These are phyloP conservation scores for Chlamydomonas sp. DNA, from an alignment of 139 green algal species.

Conservation along the genomic window DNA sequence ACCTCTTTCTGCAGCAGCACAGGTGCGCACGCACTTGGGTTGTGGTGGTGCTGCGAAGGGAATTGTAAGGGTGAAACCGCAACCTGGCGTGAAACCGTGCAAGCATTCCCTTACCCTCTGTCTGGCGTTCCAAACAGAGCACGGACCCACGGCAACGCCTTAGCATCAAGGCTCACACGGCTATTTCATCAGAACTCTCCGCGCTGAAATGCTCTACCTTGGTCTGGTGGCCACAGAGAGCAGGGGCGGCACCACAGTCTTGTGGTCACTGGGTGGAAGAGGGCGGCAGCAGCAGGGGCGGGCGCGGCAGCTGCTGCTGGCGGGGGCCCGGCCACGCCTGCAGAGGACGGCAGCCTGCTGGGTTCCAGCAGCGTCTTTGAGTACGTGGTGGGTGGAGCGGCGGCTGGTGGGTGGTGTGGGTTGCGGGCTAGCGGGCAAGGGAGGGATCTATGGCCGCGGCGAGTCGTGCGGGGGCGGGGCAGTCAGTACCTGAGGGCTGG, in stretches of 20 bases:
- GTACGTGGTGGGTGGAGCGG: conserved; percentile 13
- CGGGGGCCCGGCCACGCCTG: no score
- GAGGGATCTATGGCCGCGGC: background rate
- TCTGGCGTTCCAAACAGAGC: no score
- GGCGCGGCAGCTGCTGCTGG: background rate
- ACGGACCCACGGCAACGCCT: no score
- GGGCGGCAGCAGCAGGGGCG: background rate
- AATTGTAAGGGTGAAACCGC: no score
- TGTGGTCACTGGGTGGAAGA: background rate
- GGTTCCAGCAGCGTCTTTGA: background rate
- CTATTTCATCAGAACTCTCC: no score
- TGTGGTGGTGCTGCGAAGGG: no score
- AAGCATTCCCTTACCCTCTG: no score
- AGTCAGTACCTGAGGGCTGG: no score
- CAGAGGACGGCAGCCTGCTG: conserved; percentile 27
- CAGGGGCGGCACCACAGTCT: background rate
- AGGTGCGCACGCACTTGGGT: background rate
- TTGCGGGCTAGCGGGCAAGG: background rate
- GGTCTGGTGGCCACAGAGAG: background rate
- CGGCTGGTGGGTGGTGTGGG: background rate
- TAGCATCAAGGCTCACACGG: no score
- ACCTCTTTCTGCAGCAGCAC: conserved; percentile 15
- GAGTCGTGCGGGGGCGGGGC: no score
- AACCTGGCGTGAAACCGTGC: no score
- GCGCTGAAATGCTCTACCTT: no score